These are phyloP conservation scores for Zygosaccharomyces pseudobailii DNA, from an alignment of 1,139 yeast species.

Conservation along the genomic window DNA sequence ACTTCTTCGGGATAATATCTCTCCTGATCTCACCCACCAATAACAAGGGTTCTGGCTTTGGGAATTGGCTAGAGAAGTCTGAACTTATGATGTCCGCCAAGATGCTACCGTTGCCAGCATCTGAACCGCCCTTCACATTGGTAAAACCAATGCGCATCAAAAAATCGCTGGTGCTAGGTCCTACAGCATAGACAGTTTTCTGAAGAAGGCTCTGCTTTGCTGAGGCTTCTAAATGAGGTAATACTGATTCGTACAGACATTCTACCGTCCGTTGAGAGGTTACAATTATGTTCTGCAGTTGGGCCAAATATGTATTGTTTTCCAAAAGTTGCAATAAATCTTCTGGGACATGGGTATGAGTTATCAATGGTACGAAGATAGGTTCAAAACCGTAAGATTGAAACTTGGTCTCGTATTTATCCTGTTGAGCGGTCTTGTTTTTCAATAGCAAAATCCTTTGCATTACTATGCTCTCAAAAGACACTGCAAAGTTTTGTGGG, in stretches of 20 bases:
- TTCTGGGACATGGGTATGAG: constrained; percentile 51
- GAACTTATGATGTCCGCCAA: constrained; percentile 60
- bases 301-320: constrained; percentile 40
- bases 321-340: constrained; percentile 42
- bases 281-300: constrained; percentile 56
- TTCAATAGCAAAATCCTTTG: constrained; percentile 45
- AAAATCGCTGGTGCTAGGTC: constrained; percentile 79
- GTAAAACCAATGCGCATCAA: constrained; percentile 58
- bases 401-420: constrained; percentile 52
- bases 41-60: constrained; percentile 45
- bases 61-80: constrained; percentile 32
- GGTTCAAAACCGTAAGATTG: constrained; percentile 38
- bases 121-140: constrained; percentile 63
- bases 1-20: constrained; percentile 69
- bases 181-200: constrained; percentile 77
- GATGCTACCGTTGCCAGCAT: constrained; percentile 77
- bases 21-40: constrained; percentile 83
- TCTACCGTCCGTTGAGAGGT: constrained; percentile 94
- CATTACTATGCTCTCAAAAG: constrained; percentile 2
- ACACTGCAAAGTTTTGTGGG: not conserved
- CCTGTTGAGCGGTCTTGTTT: constrained; percentile 61
- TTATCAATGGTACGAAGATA: constrained; percentile 62
- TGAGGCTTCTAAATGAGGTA: constrained; percentile 20
- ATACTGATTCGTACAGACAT: constrained; percentile 50
- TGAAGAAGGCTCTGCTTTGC: constrained; percentile 33